phyloP scores from a whole-genome alignment of 2,329 filamentous ascomycete genomes.

The Fusarium sp. region DNA sequence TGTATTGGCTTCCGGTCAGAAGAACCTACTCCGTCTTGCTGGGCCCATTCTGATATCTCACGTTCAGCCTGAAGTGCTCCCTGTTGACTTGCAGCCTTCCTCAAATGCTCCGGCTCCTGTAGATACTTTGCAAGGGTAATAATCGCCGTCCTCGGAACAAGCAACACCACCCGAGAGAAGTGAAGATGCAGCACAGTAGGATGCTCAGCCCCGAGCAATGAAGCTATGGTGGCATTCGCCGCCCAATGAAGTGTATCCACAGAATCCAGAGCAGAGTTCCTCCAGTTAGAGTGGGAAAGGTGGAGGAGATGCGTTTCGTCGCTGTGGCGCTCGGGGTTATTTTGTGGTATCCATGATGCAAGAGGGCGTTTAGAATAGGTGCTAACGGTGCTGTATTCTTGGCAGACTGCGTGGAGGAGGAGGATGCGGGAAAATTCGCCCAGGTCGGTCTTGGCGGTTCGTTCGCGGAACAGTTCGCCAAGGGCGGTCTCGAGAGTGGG shows the following conservation, averaged over 20 bases:
- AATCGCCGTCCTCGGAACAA: conserved; percentile 63
- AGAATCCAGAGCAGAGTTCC: conserved; percentile 60
- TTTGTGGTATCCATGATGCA: conserved; percentile 40
- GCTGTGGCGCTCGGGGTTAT: background rate
- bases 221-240: conserved; percentile 65
- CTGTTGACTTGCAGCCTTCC: conserved; percentile 34
- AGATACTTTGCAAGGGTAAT: conserved; percentile 55
- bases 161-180: conserved; percentile 64
- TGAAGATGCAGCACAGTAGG: conserved; percentile 69
- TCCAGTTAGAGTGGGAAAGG: conserved; percentile 50
- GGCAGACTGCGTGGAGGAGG: conserved; percentile 42
- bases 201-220: conserved; percentile 64
- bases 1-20: too few relatives aligned
- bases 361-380: conserved; percentile 35
- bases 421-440: conserved; percentile 42
- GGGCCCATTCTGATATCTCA: conserved; percentile 54
- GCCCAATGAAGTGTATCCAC: conserved; percentile 71
- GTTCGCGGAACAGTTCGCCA: conserved; percentile 23
- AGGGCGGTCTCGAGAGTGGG: conserved; percentile 29
- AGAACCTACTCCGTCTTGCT: conserved; percentile 46
- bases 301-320: background rate
- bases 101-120: background rate
- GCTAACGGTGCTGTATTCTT: conserved; percentile 34
- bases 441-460: conserved; percentile 34
- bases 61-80: conserved; percentile 37